Evolutionary conservation across 176 grass and related monocot genomes (phyloP).

Genomic region (Hsuehochloa calcarea): DNA sequence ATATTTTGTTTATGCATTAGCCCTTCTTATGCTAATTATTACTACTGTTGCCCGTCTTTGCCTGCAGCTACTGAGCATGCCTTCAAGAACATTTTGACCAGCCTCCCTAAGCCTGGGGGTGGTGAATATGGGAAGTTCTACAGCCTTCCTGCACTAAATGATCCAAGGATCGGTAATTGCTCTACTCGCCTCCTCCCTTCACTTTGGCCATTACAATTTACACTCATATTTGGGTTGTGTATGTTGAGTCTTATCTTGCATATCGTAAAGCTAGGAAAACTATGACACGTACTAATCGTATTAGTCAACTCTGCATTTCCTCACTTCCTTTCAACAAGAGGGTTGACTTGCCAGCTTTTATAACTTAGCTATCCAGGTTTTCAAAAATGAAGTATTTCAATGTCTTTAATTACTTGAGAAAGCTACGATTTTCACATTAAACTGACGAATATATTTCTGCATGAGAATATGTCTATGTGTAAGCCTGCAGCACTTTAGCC

Average conservation of each 20-base stretch:
- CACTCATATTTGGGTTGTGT: neutral
- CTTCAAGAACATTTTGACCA: conserved; percentile 57
- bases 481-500: neutral
- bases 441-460: neutral
- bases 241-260: neutral
- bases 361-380: neutral
- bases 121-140: conserved; percentile 84
- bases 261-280: neutral
- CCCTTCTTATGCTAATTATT: neutral
- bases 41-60: conserved; percentile 19
- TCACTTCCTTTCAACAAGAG: neutral
- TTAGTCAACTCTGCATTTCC: neutral
- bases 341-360: neutral
- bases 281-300: neutral
- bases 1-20: neutral
- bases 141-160: conserved; percentile 69
- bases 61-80: conserved; percentile 54
- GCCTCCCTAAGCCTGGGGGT: conserved; percentile 61
- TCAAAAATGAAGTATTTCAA: neutral
- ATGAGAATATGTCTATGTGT: neutral
- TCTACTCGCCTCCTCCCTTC: neutral
- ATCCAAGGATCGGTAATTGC: conserved; percentile 70
- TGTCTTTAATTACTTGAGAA: neutral
- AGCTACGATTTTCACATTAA: neutral
- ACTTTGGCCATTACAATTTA: neutral